Percentiles rank a stretch among this genome's conserved stretches.
Evolutionary conservation across 495 filamentous ascomycete species (phyloP).

Genomic region (Glarea lozoyensis): DNA sequence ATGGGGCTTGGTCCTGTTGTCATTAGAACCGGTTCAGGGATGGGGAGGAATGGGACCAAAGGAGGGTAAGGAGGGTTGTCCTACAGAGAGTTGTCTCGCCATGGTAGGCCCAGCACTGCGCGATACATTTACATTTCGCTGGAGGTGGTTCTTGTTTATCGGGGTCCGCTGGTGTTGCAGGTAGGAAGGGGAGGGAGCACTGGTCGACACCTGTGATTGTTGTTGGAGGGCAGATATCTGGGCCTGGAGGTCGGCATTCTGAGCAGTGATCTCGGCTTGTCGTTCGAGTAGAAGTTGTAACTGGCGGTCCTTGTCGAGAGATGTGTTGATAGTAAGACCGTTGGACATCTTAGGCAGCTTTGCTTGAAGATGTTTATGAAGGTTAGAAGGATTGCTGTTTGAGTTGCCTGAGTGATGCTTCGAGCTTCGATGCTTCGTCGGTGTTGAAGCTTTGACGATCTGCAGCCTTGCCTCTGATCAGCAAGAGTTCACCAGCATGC

Average conservation of each 20-base stretch:
- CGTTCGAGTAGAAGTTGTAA: slow-evolving; percentile 7
- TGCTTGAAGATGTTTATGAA: too few relatives aligned
- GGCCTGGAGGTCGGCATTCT: slow-evolving; percentile 15
- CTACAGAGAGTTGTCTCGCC: slow-evolving; percentile 16
- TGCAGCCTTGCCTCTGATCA: too few relatives aligned
- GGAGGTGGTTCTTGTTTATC: slow-evolving; percentile 18
- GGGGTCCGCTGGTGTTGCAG: slow-evolving; percentile 11
- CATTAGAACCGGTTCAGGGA: slow-evolving; percentile 15
- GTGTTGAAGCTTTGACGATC: too few relatives aligned
- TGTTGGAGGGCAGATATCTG: slow-evolving; percentile 9
- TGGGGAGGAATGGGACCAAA: slow-evolving; percentile 1
- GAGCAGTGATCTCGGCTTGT: slow-evolving; percentile 1
- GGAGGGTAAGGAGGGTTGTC: too few relatives aligned
- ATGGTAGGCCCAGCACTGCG: slow-evolving; percentile 17
- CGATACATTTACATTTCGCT: slow-evolving; percentile 10
- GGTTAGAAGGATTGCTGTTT: too few relatives aligned
- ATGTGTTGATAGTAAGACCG: slow-evolving; percentile 9
- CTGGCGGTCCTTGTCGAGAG: slow-evolving; percentile 1
- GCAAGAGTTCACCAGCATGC: too few relatives aligned
- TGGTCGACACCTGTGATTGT: too few relatives aligned
- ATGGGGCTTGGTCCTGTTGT: slow-evolving; percentile 8
- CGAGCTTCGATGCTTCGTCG: too few relatives aligned
- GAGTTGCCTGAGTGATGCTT: too few relatives aligned
- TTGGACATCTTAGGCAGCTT: slow-evolving; percentile 10
- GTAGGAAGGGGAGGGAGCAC: background rate